Evolutionary conservation across 768 basidiomycete genomes (phyloP).

Genomic region (Lactarius quietus): DNA sequence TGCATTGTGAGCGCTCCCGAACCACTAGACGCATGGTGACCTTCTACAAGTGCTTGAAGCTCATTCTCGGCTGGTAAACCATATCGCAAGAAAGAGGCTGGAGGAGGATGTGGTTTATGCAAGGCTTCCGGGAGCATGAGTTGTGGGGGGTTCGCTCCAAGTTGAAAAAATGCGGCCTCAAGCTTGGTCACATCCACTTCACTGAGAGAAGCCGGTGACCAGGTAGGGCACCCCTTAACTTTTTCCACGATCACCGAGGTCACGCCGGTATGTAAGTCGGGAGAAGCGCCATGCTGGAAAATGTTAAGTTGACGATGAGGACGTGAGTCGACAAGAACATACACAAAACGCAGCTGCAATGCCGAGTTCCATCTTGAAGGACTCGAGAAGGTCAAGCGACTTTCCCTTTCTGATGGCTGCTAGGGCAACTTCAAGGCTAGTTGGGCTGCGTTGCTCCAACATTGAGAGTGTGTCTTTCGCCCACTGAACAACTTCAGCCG

Average conservation of each 20-base stretch:
- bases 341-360: slow-evolving; percentile 91
- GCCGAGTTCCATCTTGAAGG: slow-evolving; percentile 79
- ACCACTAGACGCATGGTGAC: slow-evolving; percentile 59
- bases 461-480: slow-evolving; percentile 62
- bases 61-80: slow-evolving; percentile 77
- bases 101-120: slow-evolving; percentile 26
- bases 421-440: slow-evolving; percentile 88
- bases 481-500: slow-evolving; percentile 60
- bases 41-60: slow-evolving; percentile 62
- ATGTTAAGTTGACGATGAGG: background rate
- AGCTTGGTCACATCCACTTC: slow-evolving; percentile 58
- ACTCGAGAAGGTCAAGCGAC: slow-evolving; percentile 55
- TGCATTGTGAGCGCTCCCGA: slow-evolving; percentile 55
- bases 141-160: slow-evolving; percentile 37
- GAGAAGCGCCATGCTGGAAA: slow-evolving; percentile 63
- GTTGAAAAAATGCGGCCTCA: slow-evolving; percentile 61
- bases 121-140: slow-evolving; percentile 31
- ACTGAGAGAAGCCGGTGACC: slow-evolving; percentile 63
- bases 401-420: slow-evolving; percentile 72
- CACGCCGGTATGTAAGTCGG: slow-evolving; percentile 84
- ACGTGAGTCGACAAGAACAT: slow-evolving; percentile 36
- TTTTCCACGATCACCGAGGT: slow-evolving; percentile 59
- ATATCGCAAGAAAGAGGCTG: slow-evolving; percentile 35
- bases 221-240: slow-evolving; percentile 52
- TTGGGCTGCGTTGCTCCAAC: slow-evolving; percentile 77